These are phyloP conservation scores for Podaxis carcinomalis DNA, from an alignment of 768 basidiomycete genomes.

Conservation along the genomic window DNA sequence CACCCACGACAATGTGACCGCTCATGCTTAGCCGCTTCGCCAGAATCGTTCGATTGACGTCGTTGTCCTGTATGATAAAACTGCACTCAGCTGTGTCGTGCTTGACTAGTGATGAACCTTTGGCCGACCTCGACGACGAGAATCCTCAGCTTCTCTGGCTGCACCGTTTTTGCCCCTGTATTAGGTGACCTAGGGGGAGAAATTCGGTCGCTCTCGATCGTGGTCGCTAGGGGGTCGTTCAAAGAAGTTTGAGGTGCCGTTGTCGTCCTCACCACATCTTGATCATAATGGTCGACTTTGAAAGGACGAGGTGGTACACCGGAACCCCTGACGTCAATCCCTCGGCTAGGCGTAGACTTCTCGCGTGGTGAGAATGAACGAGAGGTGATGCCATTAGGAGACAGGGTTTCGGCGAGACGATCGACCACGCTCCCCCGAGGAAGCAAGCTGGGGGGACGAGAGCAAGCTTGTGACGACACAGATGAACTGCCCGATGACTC, in stretches of 20 bases:
- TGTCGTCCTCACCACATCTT: slow-evolving; percentile 7
- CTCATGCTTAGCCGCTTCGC: slow-evolving; percentile 62
- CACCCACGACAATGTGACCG: slow-evolving; percentile 60
- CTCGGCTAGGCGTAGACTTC: neutral
- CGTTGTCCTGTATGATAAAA: slow-evolving; percentile 54
- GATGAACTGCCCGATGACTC: slow-evolving; percentile 20
- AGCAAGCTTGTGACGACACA: neutral
- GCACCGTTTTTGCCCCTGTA: neutral
- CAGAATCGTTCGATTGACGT: slow-evolving; percentile 69
- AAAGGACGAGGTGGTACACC: slow-evolving; percentile 29
- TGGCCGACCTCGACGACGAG: slow-evolving; percentile 62
- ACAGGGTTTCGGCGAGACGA: slow-evolving; percentile 45
- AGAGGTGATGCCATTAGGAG: slow-evolving; percentile 28
- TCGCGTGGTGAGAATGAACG: slow-evolving; percentile 3
- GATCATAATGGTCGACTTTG: slow-evolving; percentile 26
- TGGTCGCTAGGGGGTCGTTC: neutral
- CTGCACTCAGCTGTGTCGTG: neutral
- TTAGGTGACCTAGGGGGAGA: neutral
- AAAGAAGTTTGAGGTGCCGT: neutral
- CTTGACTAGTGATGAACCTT: neutral
- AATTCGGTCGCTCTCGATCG: neutral
- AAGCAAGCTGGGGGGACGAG: slow-evolving; percentile 16
- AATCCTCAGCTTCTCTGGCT: slow-evolving; percentile 34
- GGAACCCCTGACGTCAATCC: slow-evolving; percentile 24
- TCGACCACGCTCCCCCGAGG: slow-evolving; percentile 31